Conservation (phyloP, 495 filamentous ascomycete species). For the Talaromyces borbonicus region DNA sequence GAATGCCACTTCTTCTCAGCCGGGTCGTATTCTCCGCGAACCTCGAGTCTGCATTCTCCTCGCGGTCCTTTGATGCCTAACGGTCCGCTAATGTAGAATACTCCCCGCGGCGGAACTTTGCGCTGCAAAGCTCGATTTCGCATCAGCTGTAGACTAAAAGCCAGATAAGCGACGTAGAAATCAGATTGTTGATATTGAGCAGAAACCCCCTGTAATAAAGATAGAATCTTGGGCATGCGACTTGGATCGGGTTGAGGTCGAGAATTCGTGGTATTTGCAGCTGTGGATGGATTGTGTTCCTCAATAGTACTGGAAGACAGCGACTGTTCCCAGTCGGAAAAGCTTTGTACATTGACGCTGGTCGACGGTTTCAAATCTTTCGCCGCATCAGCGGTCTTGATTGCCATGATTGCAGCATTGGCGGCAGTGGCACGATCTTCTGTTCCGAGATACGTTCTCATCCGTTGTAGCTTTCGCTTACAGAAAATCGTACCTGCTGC, state of each 20-base stretch:
- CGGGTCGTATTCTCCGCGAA: constrained; percentile 51
- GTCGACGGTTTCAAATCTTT: constrained; percentile 9
- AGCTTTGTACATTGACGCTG: constrained; percentile 10
- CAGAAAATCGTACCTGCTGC: constrained; percentile 26
- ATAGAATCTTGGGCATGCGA: constrained; percentile 25
- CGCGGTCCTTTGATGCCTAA: constrained; percentile 53
- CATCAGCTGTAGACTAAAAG: constrained; percentile 44
- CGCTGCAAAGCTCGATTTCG: constrained; percentile 18
- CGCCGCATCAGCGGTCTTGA: neutral
- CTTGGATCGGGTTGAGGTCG: constrained; percentile 15
- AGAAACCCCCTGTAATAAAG: constrained; percentile 26
- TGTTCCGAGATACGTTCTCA: constrained; percentile 9
- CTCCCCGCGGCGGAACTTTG: constrained; percentile 48
- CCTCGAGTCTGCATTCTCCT: constrained; percentile 47
- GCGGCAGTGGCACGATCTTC: constrained; percentile 1
- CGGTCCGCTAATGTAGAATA: constrained; percentile 52
- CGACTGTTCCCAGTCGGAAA: constrained; percentile 11
- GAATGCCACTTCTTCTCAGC: constrained; percentile 27
- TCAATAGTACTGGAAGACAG: constrained; percentile 13
- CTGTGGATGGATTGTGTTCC: constrained; percentile 15
- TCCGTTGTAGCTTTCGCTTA: constrained; percentile 21
- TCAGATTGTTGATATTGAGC: constrained; percentile 28
- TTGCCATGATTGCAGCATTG: neutral
- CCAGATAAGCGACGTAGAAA: constrained; percentile 32
- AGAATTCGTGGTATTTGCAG: constrained; percentile 13